These are phyloP conservation scores for Heterotrichella gracilis DNA, from an alignment of 352 stramenopile species.

Conservation along the genomic window DNA sequence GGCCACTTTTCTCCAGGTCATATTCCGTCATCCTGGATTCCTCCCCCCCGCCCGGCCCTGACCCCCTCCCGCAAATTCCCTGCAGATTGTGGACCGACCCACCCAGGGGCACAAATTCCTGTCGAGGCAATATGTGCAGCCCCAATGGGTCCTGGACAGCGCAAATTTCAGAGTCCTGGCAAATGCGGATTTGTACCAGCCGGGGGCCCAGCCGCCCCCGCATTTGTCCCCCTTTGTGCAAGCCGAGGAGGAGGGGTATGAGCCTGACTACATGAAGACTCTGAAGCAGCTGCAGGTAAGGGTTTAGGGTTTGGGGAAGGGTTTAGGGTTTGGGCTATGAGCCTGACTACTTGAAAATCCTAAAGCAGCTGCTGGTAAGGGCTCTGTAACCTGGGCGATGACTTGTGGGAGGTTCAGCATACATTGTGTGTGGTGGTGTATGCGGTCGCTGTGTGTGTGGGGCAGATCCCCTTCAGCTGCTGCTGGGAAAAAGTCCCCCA, in stretches of 20 bases:
- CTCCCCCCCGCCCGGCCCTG: neutral
- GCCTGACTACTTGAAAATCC: too few species aligned
- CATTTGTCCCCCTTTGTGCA: conserved; percentile 79
- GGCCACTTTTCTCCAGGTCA: neutral
- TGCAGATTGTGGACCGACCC: neutral
- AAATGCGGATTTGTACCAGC: conserved; percentile 52
- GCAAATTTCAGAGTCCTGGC: conserved; percentile 76
- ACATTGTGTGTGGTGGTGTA: too few species aligned
- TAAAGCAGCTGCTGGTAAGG: too few species aligned
- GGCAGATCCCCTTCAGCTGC: too few species aligned
- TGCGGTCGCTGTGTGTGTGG: too few species aligned
- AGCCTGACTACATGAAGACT: conserved; percentile 83
- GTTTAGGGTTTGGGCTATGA: too few species aligned
- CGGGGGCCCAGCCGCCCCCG: conserved; percentile 51
- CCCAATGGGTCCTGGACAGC: conserved; percentile 91
- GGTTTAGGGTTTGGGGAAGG: too few species aligned
- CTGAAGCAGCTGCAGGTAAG: too few species aligned
- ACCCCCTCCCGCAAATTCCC: neutral
- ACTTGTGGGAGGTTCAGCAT: too few species aligned
- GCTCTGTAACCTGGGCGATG: too few species aligned
- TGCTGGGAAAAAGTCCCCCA: too few species aligned
- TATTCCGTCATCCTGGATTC: neutral
- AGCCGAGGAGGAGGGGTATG: conserved; percentile 71
- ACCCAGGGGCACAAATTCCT: neutral
- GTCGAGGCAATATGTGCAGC: conserved; percentile 76